Percentiles rank a stretch among this genome's conserved stretches.
Evolutionary conservation across 2,329 filamentous ascomycete species (phyloP).

Genomic region (Apiospora kogelbergensis): DNA sequence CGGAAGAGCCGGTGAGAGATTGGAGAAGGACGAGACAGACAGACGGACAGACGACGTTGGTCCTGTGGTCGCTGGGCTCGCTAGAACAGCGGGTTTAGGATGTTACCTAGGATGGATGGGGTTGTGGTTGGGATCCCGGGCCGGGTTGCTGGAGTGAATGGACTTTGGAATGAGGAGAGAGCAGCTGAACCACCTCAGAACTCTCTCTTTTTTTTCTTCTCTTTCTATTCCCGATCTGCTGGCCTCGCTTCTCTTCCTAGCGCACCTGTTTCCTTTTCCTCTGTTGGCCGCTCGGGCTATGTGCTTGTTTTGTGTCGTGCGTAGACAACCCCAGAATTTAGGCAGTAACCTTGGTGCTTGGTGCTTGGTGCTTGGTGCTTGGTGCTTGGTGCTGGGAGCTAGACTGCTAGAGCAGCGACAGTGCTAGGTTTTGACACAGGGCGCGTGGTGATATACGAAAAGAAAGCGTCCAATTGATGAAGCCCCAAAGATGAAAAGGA

Average conservation of each 20-base stretch:
- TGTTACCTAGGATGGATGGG: constrained; percentile 3
- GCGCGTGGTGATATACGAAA: neutral
- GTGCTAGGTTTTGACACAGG: constrained; percentile 1
- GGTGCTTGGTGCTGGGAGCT: too few species aligned
- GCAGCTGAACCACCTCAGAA: neutral
- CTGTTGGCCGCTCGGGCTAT: neutral
- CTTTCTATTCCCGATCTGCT: neutral
- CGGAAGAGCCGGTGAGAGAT: constrained; percentile 4
- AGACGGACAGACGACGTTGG: neutral
- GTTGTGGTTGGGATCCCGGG: neutral
- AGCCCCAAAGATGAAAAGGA: neutral
- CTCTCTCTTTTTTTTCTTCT: neutral
- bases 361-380: too few species aligned
- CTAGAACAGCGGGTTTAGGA: constrained; percentile 5
- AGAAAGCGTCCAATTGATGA: neutral
- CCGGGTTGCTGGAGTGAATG: constrained; percentile 1
- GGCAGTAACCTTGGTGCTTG: neutral
- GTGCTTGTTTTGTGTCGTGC: neutral
- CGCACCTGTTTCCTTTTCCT: neutral
- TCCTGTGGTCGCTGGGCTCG: neutral
- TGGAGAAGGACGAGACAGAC: neutral
- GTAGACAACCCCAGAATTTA: neutral
- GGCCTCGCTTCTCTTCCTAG: neutral
- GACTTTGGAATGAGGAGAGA: neutral
- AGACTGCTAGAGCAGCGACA: neutral